These are phyloP conservation scores for Myriosclerotinia curreyana DNA, from an alignment of 2,329 filamentous ascomycete genomes.

Conservation along the genomic window DNA sequence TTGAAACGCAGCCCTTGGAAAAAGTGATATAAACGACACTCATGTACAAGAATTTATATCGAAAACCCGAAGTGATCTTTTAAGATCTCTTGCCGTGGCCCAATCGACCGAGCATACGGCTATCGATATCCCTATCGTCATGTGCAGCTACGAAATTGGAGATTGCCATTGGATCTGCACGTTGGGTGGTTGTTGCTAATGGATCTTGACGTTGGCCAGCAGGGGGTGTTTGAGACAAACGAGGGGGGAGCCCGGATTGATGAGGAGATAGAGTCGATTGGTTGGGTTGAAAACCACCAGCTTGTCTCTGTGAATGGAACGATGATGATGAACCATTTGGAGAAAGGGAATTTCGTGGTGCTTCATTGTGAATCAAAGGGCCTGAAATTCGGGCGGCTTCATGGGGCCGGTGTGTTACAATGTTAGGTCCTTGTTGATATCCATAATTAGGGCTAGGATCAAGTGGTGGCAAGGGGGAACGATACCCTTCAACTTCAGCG, in stretches of 20 bases:
- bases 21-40: not conserved
- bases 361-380: not conserved
- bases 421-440: slow-evolving; percentile 1
- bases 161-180: slow-evolving; percentile 39
- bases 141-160: slow-evolving; percentile 37
- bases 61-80: not conserved
- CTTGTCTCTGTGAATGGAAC: slow-evolving; percentile 27
- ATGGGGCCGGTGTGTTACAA: slow-evolving; percentile 33
- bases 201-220: slow-evolving; percentile 28
- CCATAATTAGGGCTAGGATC: slow-evolving; percentile 36
- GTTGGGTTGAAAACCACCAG: slow-evolving; percentile 30
- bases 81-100: slow-evolving; percentile 27
- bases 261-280: slow-evolving; percentile 21
- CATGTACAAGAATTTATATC: not conserved
- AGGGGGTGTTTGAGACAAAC: slow-evolving; percentile 36
- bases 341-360: slow-evolving; percentile 29
- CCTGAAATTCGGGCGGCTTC: slow-evolving; percentile 21
- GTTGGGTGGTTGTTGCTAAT: not conserved
- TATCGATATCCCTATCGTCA: slow-evolving; percentile 37
- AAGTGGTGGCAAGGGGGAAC: slow-evolving; percentile 41
- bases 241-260: slow-evolving; percentile 29
- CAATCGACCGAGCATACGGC: slow-evolving; percentile 37
- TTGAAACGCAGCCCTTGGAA: not conserved
- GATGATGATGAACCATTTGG: slow-evolving; percentile 38
- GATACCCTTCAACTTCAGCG: not conserved